A percentile compares a stretch with the other conserved stretches of the same genome.
Evolutionary conservation across 192 early-diverging fungal species (phyloP).

Genomic region (Cladochytrium replicatum): DNA sequence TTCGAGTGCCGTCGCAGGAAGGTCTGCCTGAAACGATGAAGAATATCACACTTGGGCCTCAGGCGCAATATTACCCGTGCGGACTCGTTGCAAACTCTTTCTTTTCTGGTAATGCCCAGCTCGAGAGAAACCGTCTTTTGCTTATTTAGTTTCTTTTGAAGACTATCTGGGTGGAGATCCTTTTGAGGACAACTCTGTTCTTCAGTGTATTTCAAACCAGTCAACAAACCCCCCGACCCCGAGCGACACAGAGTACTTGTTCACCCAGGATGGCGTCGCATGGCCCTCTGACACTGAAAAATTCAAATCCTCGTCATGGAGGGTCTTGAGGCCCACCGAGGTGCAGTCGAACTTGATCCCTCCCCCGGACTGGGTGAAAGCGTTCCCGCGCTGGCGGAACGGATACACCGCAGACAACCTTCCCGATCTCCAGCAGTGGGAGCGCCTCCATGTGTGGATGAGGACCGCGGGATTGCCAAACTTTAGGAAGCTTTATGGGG

Average conservation of each 20-base stretch:
- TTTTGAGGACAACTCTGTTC: conserved; percentile 10
- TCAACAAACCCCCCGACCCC: conserved; percentile 34
- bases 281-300: conserved; percentile 77
- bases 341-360: conserved; percentile 62
- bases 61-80: conserved; percentile 76
- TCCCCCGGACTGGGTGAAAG: conserved; percentile 75
- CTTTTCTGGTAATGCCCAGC: conserved; percentile 67
- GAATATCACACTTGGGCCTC: neutral
- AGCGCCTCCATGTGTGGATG: conserved; percentile 98
- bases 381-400: conserved; percentile 41
- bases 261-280: conserved; percentile 66
- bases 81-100: conserved; percentile 97
- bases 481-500: conserved; percentile 91
- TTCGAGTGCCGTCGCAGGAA: conserved; percentile 20
- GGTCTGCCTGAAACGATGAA: neutral
- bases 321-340: conserved; percentile 13
- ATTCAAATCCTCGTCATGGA: conserved; percentile 37
- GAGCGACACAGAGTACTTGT: conserved; percentile 31
- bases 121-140: neutral
- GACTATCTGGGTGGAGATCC: neutral
- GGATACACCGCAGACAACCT: conserved; percentile 47
- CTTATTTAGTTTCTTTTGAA: neutral
- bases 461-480: conserved; percentile 88
- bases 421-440: conserved; percentile 54
- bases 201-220: neutral